Evolutionary conservation across 2,329 filamentous ascomycete genomes (phyloP).

Genomic region (Scedosporium apiospermum): DNA sequence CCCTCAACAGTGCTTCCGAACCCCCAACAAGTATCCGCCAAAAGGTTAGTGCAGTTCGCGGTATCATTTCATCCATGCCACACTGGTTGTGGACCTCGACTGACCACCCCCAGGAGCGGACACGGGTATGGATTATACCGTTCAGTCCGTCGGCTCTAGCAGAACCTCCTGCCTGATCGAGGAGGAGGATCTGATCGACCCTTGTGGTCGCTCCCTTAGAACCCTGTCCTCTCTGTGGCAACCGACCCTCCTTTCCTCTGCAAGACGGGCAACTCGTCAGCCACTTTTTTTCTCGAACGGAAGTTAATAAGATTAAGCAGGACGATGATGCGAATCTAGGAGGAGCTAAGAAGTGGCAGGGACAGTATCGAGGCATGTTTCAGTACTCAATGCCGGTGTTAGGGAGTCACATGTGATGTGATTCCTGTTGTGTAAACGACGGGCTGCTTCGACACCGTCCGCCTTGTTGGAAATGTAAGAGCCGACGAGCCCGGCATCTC

Average conservation of each 20-base stretch:
- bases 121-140: neutral
- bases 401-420: no score
- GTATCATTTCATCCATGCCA: no score
- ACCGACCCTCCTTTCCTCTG: neutral
- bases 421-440: no score
- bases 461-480: no score
- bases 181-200: neutral
- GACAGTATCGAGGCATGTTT: no score
- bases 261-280: neutral
- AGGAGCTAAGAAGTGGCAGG: neutral
- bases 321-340: neutral
- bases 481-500: no score
- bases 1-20: neutral
- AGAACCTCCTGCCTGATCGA: neutral
- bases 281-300: neutral
- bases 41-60: no score
- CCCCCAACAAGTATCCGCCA: neutral
- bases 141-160: neutral
- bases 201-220: no score
- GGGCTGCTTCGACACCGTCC: no score
- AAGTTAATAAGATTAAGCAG: neutral
- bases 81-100: no score
- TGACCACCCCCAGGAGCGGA: neutral
- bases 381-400: no score
- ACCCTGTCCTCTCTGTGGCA: no score